These are phyloP conservation scores for Chaetomium fimeti DNA, from an alignment of 495 filamentous ascomycete species.

Conservation along the genomic window DNA sequence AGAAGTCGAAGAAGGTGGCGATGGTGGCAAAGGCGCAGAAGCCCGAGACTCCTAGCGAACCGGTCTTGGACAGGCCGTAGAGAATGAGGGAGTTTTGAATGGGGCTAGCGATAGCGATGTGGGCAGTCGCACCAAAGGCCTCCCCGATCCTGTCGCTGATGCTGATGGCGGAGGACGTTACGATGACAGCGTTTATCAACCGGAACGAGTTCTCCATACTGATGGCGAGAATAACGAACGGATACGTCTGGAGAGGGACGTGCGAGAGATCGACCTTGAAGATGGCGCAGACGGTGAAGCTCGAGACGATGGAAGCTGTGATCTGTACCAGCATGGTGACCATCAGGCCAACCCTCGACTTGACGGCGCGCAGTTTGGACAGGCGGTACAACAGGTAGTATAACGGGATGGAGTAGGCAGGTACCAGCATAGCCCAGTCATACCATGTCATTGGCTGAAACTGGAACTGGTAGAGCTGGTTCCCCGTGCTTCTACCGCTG, in stretches of 20 bases:
- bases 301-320: slow-evolving; percentile 62
- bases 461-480: slow-evolving; percentile 67
- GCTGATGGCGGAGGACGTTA: slow-evolving; percentile 60
- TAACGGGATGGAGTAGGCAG: slow-evolving; percentile 59
- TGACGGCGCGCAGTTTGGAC: slow-evolving; percentile 62
- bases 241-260: slow-evolving; percentile 62
- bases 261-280: slow-evolving; percentile 61
- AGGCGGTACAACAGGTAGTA: slow-evolving; percentile 59
- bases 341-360: slow-evolving; percentile 64
- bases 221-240: slow-evolving; percentile 66
- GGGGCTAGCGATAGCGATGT: slow-evolving; percentile 59
- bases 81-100: slow-evolving; percentile 61
- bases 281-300: slow-evolving; percentile 62
- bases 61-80: slow-evolving; percentile 54
- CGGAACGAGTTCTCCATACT: slow-evolving; percentile 72
- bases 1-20: slow-evolving; percentile 66
- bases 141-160: slow-evolving; percentile 60
- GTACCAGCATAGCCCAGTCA: slow-evolving; percentile 57
- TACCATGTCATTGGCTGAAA: slow-evolving; percentile 62
- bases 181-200: slow-evolving; percentile 67
- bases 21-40: slow-evolving; percentile 70
- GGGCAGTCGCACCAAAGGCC: slow-evolving; percentile 66
- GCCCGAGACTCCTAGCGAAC: slow-evolving; percentile 60
- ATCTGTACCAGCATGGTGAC: slow-evolving; percentile 66
- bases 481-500: slow-evolving; percentile 50